These are phyloP conservation scores for Geotrichum carabidarum DNA, from an alignment of 1,139 yeast genomes.

Conservation along the genomic window DNA sequence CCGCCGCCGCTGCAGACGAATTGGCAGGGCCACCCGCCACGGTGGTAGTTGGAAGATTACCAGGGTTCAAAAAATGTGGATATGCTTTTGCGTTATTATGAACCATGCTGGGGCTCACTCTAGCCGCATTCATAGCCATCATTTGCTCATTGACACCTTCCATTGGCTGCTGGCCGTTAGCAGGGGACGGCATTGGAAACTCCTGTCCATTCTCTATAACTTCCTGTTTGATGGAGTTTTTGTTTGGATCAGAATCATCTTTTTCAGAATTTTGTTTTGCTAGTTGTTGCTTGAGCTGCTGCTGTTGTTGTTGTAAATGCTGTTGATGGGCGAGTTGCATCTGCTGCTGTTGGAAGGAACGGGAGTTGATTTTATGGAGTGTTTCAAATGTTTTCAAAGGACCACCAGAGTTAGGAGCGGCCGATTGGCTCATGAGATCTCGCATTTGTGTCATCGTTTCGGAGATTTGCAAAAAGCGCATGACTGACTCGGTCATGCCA, in stretches of 20 bases:
- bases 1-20: not conserved
- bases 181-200: not conserved
- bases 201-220: not conserved
- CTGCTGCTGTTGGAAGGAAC: constrained; percentile 28
- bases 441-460: constrained; percentile 70
- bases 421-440: constrained; percentile 57
- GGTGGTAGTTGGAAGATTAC: not conserved
- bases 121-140: constrained; percentile 2
- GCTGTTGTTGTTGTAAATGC: constrained; percentile 16
- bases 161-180: not conserved
- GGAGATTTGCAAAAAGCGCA: constrained; percentile 66
- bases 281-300: constrained; percentile 4
- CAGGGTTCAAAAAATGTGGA: constrained; percentile 1
- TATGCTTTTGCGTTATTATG: constrained; percentile 1
- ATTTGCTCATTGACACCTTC: not conserved
- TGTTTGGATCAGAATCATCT: not conserved
- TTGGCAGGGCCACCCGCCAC: not conserved
- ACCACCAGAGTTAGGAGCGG: constrained; percentile 43
- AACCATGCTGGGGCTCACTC: constrained; percentile 3
- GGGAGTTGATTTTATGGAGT: constrained; percentile 24
- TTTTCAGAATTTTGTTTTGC: not conserved
- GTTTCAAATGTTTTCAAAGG: constrained; percentile 58
- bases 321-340: constrained; percentile 19
- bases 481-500: constrained; percentile 61
- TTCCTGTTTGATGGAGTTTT: not conserved